Percentiles rank a stretch among this genome's conserved stretches.
These are phyloP conservation scores for Luffa aegyptiaca DNA, from an alignment of 306 rosid genomes.

Conservation along the genomic window DNA sequence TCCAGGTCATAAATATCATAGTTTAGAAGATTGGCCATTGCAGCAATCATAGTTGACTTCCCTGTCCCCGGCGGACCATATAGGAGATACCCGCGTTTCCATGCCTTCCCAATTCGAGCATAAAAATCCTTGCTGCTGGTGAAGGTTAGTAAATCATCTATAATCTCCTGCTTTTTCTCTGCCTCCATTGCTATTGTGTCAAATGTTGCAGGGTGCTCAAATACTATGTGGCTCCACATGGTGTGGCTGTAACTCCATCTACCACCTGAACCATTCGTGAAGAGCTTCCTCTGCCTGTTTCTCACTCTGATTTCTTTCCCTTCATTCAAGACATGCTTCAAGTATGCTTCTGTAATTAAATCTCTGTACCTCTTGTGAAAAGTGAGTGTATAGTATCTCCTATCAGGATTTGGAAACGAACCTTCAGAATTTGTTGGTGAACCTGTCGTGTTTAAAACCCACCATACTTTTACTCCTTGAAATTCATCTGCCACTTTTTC, in stretches of 20 bases:
- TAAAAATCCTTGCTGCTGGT: slow-evolving; percentile 68
- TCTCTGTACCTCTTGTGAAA: slow-evolving; percentile 60
- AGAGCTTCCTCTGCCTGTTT: slow-evolving; percentile 75
- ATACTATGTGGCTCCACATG: slow-evolving; percentile 88
- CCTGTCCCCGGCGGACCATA: not conserved
- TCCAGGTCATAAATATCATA: slow-evolving; percentile 84
- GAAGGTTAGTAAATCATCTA: slow-evolving; percentile 68
- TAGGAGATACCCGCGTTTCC: slow-evolving; percentile 22
- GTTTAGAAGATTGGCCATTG: slow-evolving; percentile 65
- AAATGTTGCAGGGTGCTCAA: slow-evolving; percentile 85
- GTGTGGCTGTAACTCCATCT: slow-evolving; percentile 68
- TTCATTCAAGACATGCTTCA: slow-evolving; percentile 60
- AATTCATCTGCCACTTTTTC: slow-evolving; percentile 64
- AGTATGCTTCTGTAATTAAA: slow-evolving; percentile 30
- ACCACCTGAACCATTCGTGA: slow-evolving; percentile 63
- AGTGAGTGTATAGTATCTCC: slow-evolving; percentile 45
- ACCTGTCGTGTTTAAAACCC: slow-evolving; percentile 43
- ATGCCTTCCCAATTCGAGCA: slow-evolving; percentile 73
- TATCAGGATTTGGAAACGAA: slow-evolving; percentile 59
- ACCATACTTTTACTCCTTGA: slow-evolving; percentile 46
- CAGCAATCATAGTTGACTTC: slow-evolving; percentile 66
- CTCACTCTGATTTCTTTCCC: slow-evolving; percentile 57
- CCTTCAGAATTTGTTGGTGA: slow-evolving; percentile 40
- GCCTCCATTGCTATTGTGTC: slow-evolving; percentile 77
- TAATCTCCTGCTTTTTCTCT: slow-evolving; percentile 51